Conservation (phyloP, 345 rosid species). For the Bruguiera gymnorhiza region DNA sequence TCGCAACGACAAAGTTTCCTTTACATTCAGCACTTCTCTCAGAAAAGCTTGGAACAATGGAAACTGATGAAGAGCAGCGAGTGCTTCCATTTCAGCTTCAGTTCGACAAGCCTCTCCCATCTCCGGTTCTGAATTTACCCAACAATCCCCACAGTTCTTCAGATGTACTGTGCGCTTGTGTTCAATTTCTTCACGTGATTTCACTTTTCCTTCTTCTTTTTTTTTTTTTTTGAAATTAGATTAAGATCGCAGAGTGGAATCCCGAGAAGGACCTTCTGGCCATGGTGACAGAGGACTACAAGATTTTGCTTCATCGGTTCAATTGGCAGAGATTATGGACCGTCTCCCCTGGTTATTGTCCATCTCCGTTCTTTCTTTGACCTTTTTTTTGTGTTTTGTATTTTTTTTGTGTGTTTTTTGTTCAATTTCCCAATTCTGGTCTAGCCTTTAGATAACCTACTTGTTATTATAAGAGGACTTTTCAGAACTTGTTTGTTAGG, state of each 20-base stretch:
- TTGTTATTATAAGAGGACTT: too few relatives aligned
- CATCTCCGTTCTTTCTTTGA: not conserved
- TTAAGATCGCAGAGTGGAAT: slow-evolving; percentile 77
- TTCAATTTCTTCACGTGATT: not conserved
- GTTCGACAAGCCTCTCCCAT: slow-evolving; percentile 73
- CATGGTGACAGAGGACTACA: slow-evolving; percentile 77
- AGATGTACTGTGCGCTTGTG: not conserved
- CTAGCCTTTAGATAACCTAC: not conserved
- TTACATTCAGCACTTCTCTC: too few relatives aligned
- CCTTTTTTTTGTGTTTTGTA: too few relatives aligned
- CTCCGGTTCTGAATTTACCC: slow-evolving; percentile 39
- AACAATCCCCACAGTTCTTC: not conserved
- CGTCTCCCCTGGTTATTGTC: slow-evolving; percentile 52
- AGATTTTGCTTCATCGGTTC: slow-evolving; percentile 71
- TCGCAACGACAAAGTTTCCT: too few relatives aligned
- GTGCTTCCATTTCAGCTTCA: slow-evolving; percentile 78
- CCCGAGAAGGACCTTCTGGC: slow-evolving; percentile 84
- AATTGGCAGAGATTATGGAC: slow-evolving; percentile 97
- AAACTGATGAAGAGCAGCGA: slow-evolving; percentile 53
- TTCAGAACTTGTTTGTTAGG: too few relatives aligned
- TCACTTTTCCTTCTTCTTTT: not conserved
- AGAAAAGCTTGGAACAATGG: slow-evolving; percentile 33
- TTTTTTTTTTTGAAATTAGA: slow-evolving; percentile 22
- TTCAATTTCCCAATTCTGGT: not conserved
- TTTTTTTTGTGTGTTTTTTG: too few relatives aligned